Evolutionary conservation across 1,284 basidiomycete genomes (phyloP).

Genomic region (Flammula alnicola): DNA sequence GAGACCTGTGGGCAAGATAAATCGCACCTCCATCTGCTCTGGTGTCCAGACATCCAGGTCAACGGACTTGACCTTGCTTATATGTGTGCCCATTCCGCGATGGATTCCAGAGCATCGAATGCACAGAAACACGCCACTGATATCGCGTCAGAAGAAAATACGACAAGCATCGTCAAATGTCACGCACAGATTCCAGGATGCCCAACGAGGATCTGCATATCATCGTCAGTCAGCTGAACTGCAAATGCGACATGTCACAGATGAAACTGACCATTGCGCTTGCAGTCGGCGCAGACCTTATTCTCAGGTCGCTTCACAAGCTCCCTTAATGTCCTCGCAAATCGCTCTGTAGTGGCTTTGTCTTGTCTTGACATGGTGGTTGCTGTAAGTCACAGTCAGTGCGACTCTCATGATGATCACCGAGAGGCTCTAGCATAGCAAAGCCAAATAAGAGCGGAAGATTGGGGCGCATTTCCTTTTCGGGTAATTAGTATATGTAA

Average conservation of each 20-base stretch:
- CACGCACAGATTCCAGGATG: slow-evolving; percentile 92
- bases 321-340: slow-evolving; percentile 79
- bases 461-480: background rate
- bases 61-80: slow-evolving; percentile 95
- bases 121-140: slow-evolving; percentile 90
- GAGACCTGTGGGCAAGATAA: background rate
- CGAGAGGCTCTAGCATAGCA: slow-evolving; percentile 11
- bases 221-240: slow-evolving; percentile 18
- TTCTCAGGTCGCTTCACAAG: slow-evolving; percentile 90
- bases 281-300: slow-evolving; percentile 94
- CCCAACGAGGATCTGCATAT: slow-evolving; percentile 90
- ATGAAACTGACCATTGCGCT: slow-evolving; percentile 78
- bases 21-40: slow-evolving; percentile 91
- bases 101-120: slow-evolving; percentile 99
- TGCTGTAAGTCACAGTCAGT: slow-evolving; percentile 1
- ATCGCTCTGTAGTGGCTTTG: slow-evolving; percentile 81
- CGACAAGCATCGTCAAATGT: background rate
- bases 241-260: slow-evolving; percentile 5
- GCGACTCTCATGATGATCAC: too few relatives aligned
- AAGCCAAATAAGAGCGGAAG: slow-evolving; percentile 2
- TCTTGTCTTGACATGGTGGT: slow-evolving; percentile 72
- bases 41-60: slow-evolving; percentile 98
- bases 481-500: background rate
- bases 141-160: slow-evolving; percentile 12
- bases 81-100: slow-evolving; percentile 98